phyloP scores from a whole-genome alignment of 257 asterid genomes.

The Nicotiana tabacum region DNA sequence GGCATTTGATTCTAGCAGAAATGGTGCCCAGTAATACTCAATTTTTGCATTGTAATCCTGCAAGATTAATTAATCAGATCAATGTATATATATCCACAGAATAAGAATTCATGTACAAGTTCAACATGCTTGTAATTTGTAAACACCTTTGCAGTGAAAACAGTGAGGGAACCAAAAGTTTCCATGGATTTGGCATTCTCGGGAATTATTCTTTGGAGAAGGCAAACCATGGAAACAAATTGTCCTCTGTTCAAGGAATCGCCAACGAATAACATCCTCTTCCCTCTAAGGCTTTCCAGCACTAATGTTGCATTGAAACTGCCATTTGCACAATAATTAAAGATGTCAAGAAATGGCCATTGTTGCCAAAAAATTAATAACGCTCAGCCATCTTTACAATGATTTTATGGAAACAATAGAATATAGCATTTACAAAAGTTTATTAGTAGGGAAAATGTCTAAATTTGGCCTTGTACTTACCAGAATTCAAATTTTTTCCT shows the following conservation, averaged over 20 bases:
- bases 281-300: conserved; percentile 66
- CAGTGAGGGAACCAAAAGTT: conserved; percentile 30
- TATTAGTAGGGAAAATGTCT: too few species aligned
- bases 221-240: conserved; percentile 63
- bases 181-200: conserved; percentile 48
- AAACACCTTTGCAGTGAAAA: conserved; percentile 64
- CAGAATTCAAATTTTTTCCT: too few species aligned
- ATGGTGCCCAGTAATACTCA: conserved; percentile 83
- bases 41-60: conserved; percentile 66
- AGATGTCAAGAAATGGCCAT: background rate
- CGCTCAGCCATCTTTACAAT: background rate
- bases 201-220: conserved; percentile 52
- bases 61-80: background rate
- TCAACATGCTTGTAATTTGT: background rate
- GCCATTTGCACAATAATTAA: conserved; percentile 1
- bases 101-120: background rate
- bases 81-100: background rate
- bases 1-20: conserved; percentile 70
- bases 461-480: too few species aligned
- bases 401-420: too few species aligned
- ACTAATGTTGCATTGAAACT: conserved; percentile 69
- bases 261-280: conserved; percentile 71
- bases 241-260: conserved; percentile 81
- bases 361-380: background rate
- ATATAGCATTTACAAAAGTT: too few species aligned